Evolutionary conservation across 2,329 filamentous ascomycete species (phyloP).

Genomic region (Ilyonectria destructans): DNA sequence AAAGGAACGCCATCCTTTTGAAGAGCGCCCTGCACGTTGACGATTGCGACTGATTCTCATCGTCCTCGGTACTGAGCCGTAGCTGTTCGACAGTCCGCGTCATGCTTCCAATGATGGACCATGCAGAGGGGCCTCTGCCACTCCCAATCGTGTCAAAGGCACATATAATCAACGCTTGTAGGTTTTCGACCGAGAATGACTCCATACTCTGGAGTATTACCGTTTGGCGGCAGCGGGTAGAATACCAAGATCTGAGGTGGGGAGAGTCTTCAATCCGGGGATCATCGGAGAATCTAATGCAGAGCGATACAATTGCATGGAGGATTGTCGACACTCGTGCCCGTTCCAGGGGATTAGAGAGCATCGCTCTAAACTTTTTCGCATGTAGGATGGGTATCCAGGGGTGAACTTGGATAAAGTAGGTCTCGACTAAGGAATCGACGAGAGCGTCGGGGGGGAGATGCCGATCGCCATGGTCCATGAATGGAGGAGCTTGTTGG

Average conservation of each 20-base stretch:
- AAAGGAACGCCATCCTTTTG: constrained; percentile 51
- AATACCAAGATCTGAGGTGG: constrained; percentile 42
- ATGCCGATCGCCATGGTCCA: constrained; percentile 19
- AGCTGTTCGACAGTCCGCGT: constrained; percentile 59
- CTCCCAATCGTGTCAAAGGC: constrained; percentile 57
- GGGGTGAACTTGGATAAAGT: constrained; percentile 57
- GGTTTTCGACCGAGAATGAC: constrained; percentile 54
- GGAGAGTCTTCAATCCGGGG: constrained; percentile 45
- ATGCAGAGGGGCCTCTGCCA: constrained; percentile 53
- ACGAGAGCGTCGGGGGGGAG: constrained; percentile 53
- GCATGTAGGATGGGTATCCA: constrained; percentile 55
- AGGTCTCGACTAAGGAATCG: constrained; percentile 53
- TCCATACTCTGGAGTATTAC: constrained; percentile 55
- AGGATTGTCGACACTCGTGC: constrained; percentile 51
- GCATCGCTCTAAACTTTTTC: constrained; percentile 41
- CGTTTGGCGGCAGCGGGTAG: constrained; percentile 48
- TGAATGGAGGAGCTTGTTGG: not conserved
- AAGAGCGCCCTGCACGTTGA: constrained; percentile 51
- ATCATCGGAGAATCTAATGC: constrained; percentile 49
- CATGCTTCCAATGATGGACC: constrained; percentile 58
- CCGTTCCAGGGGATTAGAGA: constrained; percentile 36
- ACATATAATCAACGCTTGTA: constrained; percentile 55
- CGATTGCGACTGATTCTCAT: constrained; percentile 42
- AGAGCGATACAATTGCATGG: constrained; percentile 54
- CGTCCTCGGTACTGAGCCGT: constrained; percentile 55